phyloP scores from a whole-genome alignment of 2,329 filamentous ascomycete genomes.

The Pseudopyrenochaeta lycopersici region DNA sequence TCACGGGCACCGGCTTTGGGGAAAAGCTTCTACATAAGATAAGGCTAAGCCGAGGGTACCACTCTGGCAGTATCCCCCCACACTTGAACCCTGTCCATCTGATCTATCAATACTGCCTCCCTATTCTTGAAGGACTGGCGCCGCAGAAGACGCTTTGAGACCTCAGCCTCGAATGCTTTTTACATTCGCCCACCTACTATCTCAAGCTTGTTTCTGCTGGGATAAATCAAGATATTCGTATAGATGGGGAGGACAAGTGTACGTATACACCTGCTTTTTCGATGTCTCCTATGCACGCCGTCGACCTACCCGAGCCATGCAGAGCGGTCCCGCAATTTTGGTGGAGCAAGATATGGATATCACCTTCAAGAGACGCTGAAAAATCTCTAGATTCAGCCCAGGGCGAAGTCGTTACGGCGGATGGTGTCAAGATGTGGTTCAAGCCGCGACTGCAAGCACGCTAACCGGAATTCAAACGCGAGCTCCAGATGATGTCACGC shows the following conservation, averaged over 20 bases:
- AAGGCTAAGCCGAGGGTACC: neutral
- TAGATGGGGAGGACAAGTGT: slow-evolving; percentile 3
- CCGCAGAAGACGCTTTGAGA: slow-evolving; percentile 3
- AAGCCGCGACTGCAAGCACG: slow-evolving; percentile 8
- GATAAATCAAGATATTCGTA: neutral
- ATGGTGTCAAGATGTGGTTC: slow-evolving; percentile 8
- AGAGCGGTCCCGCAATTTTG: neutral
- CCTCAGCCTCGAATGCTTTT: slow-evolving; percentile 7
- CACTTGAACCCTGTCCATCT: neutral
- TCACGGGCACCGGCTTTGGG: neutral
- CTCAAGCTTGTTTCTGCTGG: slow-evolving; percentile 1
- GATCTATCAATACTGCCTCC: slow-evolving; percentile 5
- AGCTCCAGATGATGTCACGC: slow-evolving; percentile 2
- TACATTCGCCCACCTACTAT: slow-evolving; percentile 9
- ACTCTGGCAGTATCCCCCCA: neutral
- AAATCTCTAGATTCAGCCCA: slow-evolving; percentile 3
- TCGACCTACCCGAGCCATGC: neutral
- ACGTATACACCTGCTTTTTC: slow-evolving; percentile 3
- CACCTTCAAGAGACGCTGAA: neutral
- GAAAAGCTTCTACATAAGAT: neutral
- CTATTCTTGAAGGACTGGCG: slow-evolving; percentile 1
- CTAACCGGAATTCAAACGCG: slow-evolving; percentile 13
- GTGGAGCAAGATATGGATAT: neutral
- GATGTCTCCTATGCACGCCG: slow-evolving; percentile 1
- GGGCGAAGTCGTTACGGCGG: slow-evolving; percentile 6